Conservation (phyloP, 345 rosid genomes). For the Citrus inodora region DNA sequence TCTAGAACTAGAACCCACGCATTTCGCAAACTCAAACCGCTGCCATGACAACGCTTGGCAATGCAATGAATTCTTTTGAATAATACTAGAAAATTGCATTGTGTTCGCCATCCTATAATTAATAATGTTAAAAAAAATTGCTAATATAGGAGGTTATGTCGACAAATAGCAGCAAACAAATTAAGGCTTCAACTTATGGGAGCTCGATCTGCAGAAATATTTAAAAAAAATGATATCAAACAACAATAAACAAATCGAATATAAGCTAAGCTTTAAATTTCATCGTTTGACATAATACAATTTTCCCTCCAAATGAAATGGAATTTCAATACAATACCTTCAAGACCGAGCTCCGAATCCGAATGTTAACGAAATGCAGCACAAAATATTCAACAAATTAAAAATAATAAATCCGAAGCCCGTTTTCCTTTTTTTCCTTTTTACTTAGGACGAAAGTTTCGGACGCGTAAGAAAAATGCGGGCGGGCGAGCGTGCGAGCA, state of each 20-base stretch:
- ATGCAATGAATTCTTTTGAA: constrained; percentile 8
- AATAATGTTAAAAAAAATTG: background rate
- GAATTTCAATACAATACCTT: constrained; percentile 3
- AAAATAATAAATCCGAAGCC: background rate
- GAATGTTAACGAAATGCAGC: background rate
- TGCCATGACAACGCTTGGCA: constrained; percentile 7
- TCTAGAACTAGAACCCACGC: constrained; percentile 9
- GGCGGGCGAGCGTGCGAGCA: background rate
- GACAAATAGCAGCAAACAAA: constrained; percentile 4
- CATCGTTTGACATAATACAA: background rate
- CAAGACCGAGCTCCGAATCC: constrained; percentile 6
- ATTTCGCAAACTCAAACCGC: constrained; percentile 17
- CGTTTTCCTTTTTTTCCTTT: background rate
- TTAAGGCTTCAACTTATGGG: background rate
- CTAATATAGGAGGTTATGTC: constrained; percentile 8
- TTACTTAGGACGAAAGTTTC: background rate
- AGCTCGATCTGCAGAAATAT: constrained; percentile 6
- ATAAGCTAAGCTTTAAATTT: background rate
- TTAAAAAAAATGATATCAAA: background rate
- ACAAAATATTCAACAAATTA: background rate
- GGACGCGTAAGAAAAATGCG: background rate
- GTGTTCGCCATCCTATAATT: constrained; percentile 17
- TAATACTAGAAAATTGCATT: constrained; percentile 17
- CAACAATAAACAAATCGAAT: background rate
- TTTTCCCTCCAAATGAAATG: constrained; percentile 5